phyloP scores from a whole-genome alignment of 2,329 filamentous ascomycete species.

The Nannizzia gypsea region DNA sequence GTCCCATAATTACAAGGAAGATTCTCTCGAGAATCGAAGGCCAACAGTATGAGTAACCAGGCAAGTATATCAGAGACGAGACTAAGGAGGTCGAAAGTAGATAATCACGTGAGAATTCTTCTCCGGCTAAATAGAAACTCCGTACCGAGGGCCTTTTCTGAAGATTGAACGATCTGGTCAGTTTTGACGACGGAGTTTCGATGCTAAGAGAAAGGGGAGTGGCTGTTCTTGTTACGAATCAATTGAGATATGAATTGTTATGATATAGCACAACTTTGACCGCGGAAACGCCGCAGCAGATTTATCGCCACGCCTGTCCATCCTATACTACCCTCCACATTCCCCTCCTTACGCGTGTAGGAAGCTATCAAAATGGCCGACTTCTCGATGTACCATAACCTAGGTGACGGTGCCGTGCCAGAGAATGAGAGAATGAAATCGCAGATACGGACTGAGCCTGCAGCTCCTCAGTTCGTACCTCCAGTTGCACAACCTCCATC shows the following conservation, averaged over 20 bases:
- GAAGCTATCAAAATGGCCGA: conserved; percentile 28
- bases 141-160: not conserved
- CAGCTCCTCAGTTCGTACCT: conserved; percentile 42
- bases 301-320: not conserved
- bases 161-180: not conserved
- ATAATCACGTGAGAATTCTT: not conserved
- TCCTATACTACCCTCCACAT: not conserved
- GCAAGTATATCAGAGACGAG: too few relatives aligned
- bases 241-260: conserved; percentile 6
- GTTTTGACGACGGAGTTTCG: not conserved
- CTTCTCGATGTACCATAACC: conserved; percentile 31
- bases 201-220: not conserved
- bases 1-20: not conserved
- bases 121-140: not conserved
- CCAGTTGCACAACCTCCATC: conserved; percentile 27
- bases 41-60: not conserved
- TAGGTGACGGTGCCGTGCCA: conserved; percentile 25
- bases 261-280: conserved; percentile 10
- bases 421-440: conserved; percentile 45
- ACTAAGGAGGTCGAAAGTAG: not conserved
- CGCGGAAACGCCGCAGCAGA: conserved; percentile 8
- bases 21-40: not conserved
- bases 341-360: not conserved
- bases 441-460: conserved; percentile 40
- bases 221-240: not conserved